These are phyloP conservation scores for Aspergillus piperis DNA, from an alignment of 2,329 filamentous ascomycete species.

Conservation along the genomic window DNA sequence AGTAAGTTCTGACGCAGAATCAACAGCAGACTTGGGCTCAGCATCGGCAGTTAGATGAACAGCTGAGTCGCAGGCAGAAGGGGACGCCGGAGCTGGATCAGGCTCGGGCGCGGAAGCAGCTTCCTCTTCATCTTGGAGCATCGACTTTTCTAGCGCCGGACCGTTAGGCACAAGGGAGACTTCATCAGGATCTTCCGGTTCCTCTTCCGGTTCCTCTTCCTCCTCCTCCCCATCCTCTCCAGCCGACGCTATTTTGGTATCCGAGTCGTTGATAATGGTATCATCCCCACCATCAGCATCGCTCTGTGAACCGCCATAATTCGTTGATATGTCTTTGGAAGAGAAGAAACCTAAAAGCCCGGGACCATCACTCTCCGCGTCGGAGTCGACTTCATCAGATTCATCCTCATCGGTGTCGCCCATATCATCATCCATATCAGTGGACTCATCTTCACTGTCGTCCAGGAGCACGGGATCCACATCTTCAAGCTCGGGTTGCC, in stretches of 20 bases:
- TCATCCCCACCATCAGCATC: slow-evolving; percentile 40
- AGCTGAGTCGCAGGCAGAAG: neutral
- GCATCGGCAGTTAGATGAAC: neutral
- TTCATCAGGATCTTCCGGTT: slow-evolving; percentile 36
- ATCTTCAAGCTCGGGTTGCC: slow-evolving; percentile 39
- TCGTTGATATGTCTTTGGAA: slow-evolving; percentile 38
- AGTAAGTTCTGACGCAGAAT: neutral
- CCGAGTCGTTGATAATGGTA: slow-evolving; percentile 27
- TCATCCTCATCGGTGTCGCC: slow-evolving; percentile 49
- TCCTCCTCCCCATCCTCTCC: slow-evolving; percentile 31
- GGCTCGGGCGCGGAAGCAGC: slow-evolving; percentile 23
- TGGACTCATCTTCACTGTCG: slow-evolving; percentile 49
- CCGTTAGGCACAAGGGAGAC: slow-evolving; percentile 38
- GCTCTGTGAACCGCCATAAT: slow-evolving; percentile 17
- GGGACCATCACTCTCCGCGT: slow-evolving; percentile 42
- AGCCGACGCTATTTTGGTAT: slow-evolving; percentile 26
- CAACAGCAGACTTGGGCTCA: neutral
- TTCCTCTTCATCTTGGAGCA: slow-evolving; percentile 24
- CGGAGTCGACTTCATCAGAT: slow-evolving; percentile 55
- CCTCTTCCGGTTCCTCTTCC: slow-evolving; percentile 30
- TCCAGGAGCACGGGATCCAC: slow-evolving; percentile 49
- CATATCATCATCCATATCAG: slow-evolving; percentile 53
- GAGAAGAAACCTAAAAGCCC: slow-evolving; percentile 52
- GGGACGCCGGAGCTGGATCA: neutral
- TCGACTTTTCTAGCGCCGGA: slow-evolving; percentile 35